Evolutionary conservation across 768 basidiomycete species (phyloP), one percentile per base, ranked within the genome.

Genomic region (Lactifluus echinatus): DNA sequence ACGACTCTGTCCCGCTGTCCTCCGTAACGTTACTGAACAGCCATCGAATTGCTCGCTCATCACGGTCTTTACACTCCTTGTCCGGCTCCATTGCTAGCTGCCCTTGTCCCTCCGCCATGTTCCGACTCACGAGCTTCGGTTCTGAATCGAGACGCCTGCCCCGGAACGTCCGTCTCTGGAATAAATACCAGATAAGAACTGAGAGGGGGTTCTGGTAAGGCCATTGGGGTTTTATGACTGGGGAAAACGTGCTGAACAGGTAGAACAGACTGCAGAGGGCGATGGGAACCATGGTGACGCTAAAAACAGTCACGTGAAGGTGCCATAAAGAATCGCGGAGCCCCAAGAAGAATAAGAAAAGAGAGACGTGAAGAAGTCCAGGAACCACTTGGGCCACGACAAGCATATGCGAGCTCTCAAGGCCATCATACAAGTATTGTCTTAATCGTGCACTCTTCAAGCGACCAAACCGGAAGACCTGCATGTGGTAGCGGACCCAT

Each of bases 331-430:
- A 76, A 21, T 73, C 71, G 33, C 77, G 65, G 21, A 82, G 69
- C 31, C 77, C 75, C 29, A 74, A 69, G 65, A 82, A 74, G 66
- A 80, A 79, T 4, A 79, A 68, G n/a, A 78, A 70, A n/a, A 79
- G 69, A 1, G 78, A 76, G 6, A 76, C 64, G 56, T 80, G 79
- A 19, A 81, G 71, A 15, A 80, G 70, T 19, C 73, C 67, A 1
- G 78, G 79, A 31, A 80, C 73, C 12, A 68, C 60, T 34, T 74
- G 71, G 1, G 78, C 74, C 8, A 80, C 63, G 1, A 68, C 64
- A 11, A 71, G 64, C 67, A 80, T 72, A 8, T 66, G 64, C 64
- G 74, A 79, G 43, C 57, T 64, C n/a, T 70, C 67, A 33, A 78
- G 60, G n/a, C 75, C 75, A 37, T 72, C 68, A 56, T 72, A 55